These are phyloP conservation scores for Colletotrichum phormii DNA, from an alignment of 2,329 filamentous ascomycete species.

Conservation along the genomic window DNA sequence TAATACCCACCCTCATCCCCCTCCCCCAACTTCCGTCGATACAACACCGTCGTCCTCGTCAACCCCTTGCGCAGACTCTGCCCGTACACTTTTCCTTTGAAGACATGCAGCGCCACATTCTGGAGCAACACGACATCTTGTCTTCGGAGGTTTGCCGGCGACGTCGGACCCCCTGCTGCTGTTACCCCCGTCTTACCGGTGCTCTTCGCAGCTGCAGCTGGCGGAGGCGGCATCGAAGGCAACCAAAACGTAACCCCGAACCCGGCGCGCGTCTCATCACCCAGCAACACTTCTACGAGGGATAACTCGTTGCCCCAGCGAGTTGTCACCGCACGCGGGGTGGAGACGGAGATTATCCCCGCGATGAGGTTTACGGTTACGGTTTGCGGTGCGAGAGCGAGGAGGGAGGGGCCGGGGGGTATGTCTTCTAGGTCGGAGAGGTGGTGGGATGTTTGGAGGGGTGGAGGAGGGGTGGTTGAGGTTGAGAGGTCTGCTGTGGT, in stretches of 20 bases:
- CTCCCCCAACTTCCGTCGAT: conserved; percentile 63
- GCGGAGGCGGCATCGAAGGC: conserved; percentile 43
- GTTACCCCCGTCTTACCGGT: conserved; percentile 24
- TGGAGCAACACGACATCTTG: conserved; percentile 84
- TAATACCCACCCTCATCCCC: conserved; percentile 69
- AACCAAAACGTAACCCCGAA: conserved; percentile 92
- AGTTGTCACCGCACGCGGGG: conserved; percentile 76
- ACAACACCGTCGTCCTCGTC: conserved; percentile 77
- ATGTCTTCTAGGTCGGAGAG: conserved; percentile 76
- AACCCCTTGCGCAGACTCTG: conserved; percentile 80
- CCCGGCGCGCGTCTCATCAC: conserved; percentile 84
- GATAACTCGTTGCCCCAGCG: conserved; percentile 71
- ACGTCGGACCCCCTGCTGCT: neutral
- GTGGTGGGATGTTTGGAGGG: conserved; percentile 49
- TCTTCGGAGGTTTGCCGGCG: conserved; percentile 60
- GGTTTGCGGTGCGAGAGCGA: conserved; percentile 79
- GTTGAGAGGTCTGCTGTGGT: conserved; percentile 30
- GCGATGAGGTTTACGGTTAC: conserved; percentile 86
- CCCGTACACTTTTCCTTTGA: conserved; percentile 83
- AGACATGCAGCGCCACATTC: conserved; percentile 83
- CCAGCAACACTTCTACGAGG: conserved; percentile 82
- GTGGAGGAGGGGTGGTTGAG: conserved; percentile 35
- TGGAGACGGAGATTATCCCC: conserved; percentile 78
- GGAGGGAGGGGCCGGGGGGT: conserved; percentile 74
- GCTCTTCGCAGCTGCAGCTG: neutral